Percentiles rank a stretch among this genome's conserved stretches.
phyloP scores from a whole-genome alignment of 2,329 filamentous ascomycete species.

The Lecanicillium sp. region DNA sequence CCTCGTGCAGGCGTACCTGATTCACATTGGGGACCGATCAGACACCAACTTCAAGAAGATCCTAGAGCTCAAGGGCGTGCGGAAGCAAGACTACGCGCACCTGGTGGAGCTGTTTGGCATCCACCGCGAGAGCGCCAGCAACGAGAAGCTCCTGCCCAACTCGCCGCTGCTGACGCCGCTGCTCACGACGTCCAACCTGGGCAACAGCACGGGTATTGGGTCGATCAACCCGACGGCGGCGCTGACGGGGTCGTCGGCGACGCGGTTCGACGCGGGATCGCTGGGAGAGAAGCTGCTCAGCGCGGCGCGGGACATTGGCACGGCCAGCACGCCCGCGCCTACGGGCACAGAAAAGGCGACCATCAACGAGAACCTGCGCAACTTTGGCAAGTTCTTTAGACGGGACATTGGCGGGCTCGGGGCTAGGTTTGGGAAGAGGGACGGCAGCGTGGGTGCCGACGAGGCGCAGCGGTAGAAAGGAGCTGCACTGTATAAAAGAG shows the following conservation, averaged over 20 bases:
- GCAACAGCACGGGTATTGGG: slow-evolving; percentile 26
- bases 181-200: slow-evolving; percentile 36
- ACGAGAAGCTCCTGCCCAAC: slow-evolving; percentile 61
- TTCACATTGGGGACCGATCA: slow-evolving; percentile 89
- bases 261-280: slow-evolving; percentile 70
- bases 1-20: slow-evolving; percentile 92
- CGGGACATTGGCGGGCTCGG: slow-evolving; percentile 75
- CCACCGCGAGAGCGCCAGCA: slow-evolving; percentile 68
- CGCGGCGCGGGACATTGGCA: slow-evolving; percentile 78
- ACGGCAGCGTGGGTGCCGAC: slow-evolving; percentile 29
- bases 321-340: slow-evolving; percentile 28
- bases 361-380: slow-evolving; percentile 89
- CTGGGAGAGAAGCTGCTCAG: slow-evolving; percentile 85
- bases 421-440: slow-evolving; percentile 61
- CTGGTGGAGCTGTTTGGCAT: slow-evolving; percentile 78
- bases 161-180: slow-evolving; percentile 66
- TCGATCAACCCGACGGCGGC: slow-evolving; percentile 37
- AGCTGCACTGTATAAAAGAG: too few relatives aligned
- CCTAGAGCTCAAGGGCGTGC: slow-evolving; percentile 88
- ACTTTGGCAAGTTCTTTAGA: slow-evolving; percentile 93
- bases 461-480: slow-evolving; percentile 15
- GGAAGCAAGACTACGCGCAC: slow-evolving; percentile 72
- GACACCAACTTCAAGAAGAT: slow-evolving; percentile 96
- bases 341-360: slow-evolving; percentile 53
- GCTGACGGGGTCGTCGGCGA: slow-evolving; percentile 27